Evolutionary conservation across 345 rosid genomes (phyloP), one percentile per base, ranked within the genome.

Genomic region (Populus deltoides): DNA sequence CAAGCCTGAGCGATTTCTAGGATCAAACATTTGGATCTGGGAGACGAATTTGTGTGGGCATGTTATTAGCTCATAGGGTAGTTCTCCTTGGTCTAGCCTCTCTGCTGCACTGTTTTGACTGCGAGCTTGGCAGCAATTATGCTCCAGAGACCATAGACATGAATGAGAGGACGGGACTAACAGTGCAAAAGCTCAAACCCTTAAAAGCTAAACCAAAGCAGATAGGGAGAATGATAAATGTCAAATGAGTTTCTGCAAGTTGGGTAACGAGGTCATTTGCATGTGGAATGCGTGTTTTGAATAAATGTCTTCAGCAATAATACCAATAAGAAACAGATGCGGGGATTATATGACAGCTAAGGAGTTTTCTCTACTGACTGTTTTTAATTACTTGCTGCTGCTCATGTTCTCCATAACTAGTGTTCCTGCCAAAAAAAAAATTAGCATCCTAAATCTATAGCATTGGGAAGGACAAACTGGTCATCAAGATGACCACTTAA

Each of bases 1-100:
- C 68, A 79, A 63, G 38, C 82, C 82, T 13, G 67, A 79, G 16
- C 68, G 78, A 49, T 79, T 79, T 33, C 25, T 79, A 11, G 78
- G 36, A 7, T 79, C 78, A 3, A 49, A 79, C 2, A 61, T 79
- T 79, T 33, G 82, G 82, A 16, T 36, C 75, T 1, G 82, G 82
- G 35, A 68, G 82, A 75, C 27, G 78, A 53, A 70, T 59, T 36
- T 74, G 82, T 25, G 75, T 65, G 7, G 82, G 78, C 8, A 15
- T 79, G 4, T 22, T 70, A 7, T 33, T 69, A 49, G 82, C 71
- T 33, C 78, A 74, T 27, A 66, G 78, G 29, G 18, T 79, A 43
- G 3, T 79, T 68, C 78, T 74, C 39, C 27, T 74, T 5, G 33
- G 45, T 57, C 22, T 79, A 3, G 82, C 78, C 57, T 74, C 82